Conservation (phyloP, 2,329 filamentous ascomycete genomes). For the Bipolaris gigantea region DNA sequence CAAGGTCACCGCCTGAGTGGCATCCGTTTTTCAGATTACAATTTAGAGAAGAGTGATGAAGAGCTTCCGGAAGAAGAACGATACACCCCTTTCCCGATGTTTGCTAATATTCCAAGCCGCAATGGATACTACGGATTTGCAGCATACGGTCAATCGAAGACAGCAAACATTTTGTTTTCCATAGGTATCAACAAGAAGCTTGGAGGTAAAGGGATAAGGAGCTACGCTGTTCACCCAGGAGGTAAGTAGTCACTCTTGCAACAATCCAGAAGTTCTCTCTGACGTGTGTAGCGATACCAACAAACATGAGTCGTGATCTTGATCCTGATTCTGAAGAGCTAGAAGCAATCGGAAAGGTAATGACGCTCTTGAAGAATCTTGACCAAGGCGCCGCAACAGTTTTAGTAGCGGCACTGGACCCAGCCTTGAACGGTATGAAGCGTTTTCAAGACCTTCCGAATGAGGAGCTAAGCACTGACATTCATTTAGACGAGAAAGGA, state of each 20-base stretch:
- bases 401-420: slow-evolving; percentile 39
- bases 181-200: slow-evolving; percentile 26
- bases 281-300: slow-evolving; percentile 32
- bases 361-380: slow-evolving; percentile 38
- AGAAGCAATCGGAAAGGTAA: slow-evolving; percentile 28
- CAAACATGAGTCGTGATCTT: slow-evolving; percentile 31
- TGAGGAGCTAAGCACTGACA: not conserved
- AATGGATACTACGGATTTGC: slow-evolving; percentile 34
- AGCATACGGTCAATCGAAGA: slow-evolving; percentile 39
- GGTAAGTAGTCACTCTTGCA: slow-evolving; percentile 20
- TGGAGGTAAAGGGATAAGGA: slow-evolving; percentile 25
- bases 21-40: slow-evolving; percentile 50
- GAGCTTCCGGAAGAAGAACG: slow-evolving; percentile 34
- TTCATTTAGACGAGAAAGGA: slow-evolving; percentile 22
- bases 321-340: slow-evolving; percentile 33
- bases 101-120: slow-evolving; percentile 11
- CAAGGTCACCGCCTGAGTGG: slow-evolving; percentile 34
- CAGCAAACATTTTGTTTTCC: slow-evolving; percentile 38
- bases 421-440: slow-evolving; percentile 25
- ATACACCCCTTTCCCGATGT: slow-evolving; percentile 19
- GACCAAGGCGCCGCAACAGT: slow-evolving; percentile 39
- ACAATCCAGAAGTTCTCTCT: not conserved
- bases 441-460: not conserved
- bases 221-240: slow-evolving; percentile 40
- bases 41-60: slow-evolving; percentile 35